These are phyloP conservation scores for Lodderomyces jiufengensis DNA, from an alignment of 1,139 yeast genomes.

Conservation along the genomic window DNA sequence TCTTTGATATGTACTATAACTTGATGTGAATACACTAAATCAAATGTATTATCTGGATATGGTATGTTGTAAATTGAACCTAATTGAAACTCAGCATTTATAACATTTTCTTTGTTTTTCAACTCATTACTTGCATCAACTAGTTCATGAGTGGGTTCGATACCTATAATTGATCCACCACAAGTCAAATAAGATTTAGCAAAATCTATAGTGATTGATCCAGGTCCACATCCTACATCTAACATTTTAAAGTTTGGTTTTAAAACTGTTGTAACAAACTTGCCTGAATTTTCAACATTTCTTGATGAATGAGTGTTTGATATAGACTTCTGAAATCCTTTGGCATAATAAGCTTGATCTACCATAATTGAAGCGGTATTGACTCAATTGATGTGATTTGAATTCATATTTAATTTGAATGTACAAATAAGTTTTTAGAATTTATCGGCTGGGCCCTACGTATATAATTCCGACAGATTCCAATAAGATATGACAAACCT, in stretches of 20 bases:
- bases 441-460: too few relatives aligned
- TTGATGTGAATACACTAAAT: conserved; percentile 37
- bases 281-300: conserved; percentile 26
- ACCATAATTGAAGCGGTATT: conserved; percentile 5
- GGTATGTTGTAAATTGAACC: conserved; percentile 33
- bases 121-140: conserved; percentile 26
- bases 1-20: conserved; percentile 35
- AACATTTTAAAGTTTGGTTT: conserved; percentile 24
- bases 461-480: too few relatives aligned
- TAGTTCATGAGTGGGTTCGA: conserved; percentile 31
- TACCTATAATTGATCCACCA: conserved; percentile 27
- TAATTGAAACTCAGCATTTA: conserved; percentile 23
- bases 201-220: conserved; percentile 33
- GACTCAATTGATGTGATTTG: too few relatives aligned
- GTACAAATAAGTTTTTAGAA: too few relatives aligned
- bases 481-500: too few relatives aligned
- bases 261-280: conserved; percentile 25
- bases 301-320: conserved; percentile 35
- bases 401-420: too few relatives aligned
- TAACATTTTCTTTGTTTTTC: conserved; percentile 10
- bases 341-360: conserved; percentile 22
- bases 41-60: conserved; percentile 34
- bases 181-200: conserved; percentile 23
- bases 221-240: conserved; percentile 44
- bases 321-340: conserved; percentile 20